Evolutionary conservation across 441 rosid species (phyloP), one percentile per base, ranked within the genome.

Genomic region (Codiaeum variegatum): DNA sequence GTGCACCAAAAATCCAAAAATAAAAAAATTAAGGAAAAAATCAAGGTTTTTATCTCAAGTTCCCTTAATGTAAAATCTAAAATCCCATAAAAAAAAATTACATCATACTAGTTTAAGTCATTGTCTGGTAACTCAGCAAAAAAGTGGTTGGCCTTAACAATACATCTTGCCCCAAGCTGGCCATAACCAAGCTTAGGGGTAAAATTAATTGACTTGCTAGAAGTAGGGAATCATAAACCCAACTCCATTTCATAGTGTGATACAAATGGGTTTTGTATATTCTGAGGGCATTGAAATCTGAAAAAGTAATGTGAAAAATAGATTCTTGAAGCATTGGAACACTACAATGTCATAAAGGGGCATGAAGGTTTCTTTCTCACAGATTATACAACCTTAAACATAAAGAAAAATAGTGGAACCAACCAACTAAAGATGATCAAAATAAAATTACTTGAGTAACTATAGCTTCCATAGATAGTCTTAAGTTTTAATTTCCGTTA

Each of bases 141-240:
- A 86, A 95, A 95, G 84, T 95, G 99, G 84, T 95, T 95, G 73
- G 97, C 99, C 85, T 94, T 94, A 42, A 94, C 98, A 62, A 94
- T 88, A 79, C 99, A 94, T 80, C 82, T 90, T 64, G 93, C 88
- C 80, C 99, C 99, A 72, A 87, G 81, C 69, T 84, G 87, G 54
- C 99, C 99, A 83, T 66, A 93, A 40, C 97, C 97, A 78, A 98
- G 98, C 77, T 97, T 88, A 0, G 80, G 85, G 40, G 95, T 90
- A 81, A 90, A 92, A 84, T 80, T 91, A 36, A 88, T 72, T 71
- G 88, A 86, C 87, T 87, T 93, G 83, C 93, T 86, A 55, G 91
- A 89, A 77, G 82, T 79, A 69, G 91, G 86, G 68, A 85, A 85
- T 59, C 90, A 90, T 80, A 77, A 78, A 62, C 90, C 85, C 85